phyloP scores from a whole-genome alignment of 2,329 filamentous ascomycete genomes.

The Cladosporium sp. region DNA sequence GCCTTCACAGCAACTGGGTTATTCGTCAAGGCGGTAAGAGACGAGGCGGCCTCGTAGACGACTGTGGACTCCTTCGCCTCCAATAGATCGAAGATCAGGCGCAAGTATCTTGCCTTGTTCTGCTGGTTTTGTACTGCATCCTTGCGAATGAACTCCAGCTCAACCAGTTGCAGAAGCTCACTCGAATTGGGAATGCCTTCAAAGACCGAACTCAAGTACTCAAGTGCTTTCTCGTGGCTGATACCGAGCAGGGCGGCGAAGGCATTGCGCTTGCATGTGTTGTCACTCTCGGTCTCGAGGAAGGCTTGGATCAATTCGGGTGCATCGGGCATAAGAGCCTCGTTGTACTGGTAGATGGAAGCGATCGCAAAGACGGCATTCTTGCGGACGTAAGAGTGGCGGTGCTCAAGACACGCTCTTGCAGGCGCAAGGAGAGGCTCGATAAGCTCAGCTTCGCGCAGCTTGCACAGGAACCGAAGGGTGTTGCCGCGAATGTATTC shows the following conservation, averaged over 20 bases:
- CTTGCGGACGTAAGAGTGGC: constrained; percentile 96
- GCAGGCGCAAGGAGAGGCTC: constrained; percentile 92
- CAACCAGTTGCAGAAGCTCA: constrained; percentile 86
- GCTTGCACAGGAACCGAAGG: constrained; percentile 94
- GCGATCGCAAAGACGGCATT: constrained; percentile 94
- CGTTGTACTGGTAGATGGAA: constrained; percentile 87
- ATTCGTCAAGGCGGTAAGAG: constrained; percentile 85
- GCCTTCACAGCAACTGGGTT: constrained; percentile 98
- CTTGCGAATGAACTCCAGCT: constrained; percentile 96
- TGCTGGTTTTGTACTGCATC: constrained; percentile 91
- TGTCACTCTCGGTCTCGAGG: constrained; percentile 83
- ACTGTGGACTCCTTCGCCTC: constrained; percentile 92
- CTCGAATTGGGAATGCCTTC: constrained; percentile 92
- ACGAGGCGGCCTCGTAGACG: constrained; percentile 94
- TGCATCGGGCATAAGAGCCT: constrained; percentile 89
- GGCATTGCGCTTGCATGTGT: constrained; percentile 96
- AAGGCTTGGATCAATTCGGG: constrained; percentile 87
- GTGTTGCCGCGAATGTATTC: constrained; percentile 98
- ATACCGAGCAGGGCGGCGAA: constrained; percentile 89
- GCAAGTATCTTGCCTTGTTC: constrained; percentile 92
- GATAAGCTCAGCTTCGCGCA: constrained; percentile 91
- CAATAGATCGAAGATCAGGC: constrained; percentile 92
- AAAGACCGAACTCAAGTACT: constrained; percentile 83
- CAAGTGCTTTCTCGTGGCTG: constrained; percentile 85
- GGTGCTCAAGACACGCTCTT: constrained; percentile 86